Evolutionary conservation across 140 eudicot species (phyloP), one percentile per base, ranked within the genome.

Genomic region (Erigeron philadelphicus): DNA sequence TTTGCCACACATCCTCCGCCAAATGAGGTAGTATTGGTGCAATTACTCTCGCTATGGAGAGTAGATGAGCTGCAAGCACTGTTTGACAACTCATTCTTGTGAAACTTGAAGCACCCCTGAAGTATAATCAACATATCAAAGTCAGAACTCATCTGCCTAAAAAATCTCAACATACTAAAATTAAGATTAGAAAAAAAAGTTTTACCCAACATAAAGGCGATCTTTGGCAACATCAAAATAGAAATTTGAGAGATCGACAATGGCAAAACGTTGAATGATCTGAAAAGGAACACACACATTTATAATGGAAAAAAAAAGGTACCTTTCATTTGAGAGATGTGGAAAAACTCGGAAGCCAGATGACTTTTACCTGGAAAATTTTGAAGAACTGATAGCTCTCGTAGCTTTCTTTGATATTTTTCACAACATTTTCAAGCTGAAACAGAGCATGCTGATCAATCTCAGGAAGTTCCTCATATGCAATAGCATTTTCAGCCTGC

Each of bases 1-100:
- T 79, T 79, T 93, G 99, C 99, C 99, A 93, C 17, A 89, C 96
- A 59, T 93, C 99, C 83, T 93, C 99, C 9, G 97, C 96, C 68
- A 93, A 76, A 76, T 93, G 99, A 64, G 99, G 99, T 76, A 93
- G 70, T 47, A 93, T 89, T 47, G 99, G 99, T 71, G 99, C 95
- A 76, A 93, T 80, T 68, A 89, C 83, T 79, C 81, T 89, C 63
- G 64, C 88, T 72, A 93, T 68, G 13, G 94, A 84, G 60, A 86
- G 88, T 47, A 93, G 78, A 70, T 93, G 99, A 79, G 78, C 86
- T 69, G 90, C 94, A 42, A 93, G 95, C 21, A 93, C 99, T 55
- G 99, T 93, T 72, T 93, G 98, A 72, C 99, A 93, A 43, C 96
- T 87, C 76, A 86, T 86, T 75, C 99, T 86, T 4, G 97, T 93